phyloP scores from a whole-genome alignment of 306 rosid genomes.

The Purshia tridentata region DNA sequence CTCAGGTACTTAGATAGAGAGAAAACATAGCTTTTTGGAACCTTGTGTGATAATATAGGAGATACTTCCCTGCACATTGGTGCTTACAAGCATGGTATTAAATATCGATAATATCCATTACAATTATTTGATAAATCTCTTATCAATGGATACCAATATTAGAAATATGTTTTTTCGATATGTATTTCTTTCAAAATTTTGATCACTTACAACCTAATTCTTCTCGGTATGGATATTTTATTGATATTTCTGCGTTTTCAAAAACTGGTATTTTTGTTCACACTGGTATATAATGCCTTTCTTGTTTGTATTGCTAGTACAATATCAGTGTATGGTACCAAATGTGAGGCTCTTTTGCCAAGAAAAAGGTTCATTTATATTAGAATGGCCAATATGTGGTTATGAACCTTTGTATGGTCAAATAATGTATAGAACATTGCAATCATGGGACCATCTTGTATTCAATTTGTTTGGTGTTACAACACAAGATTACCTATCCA shows the following conservation, averaged over 20 bases:
- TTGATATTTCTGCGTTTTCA: background rate
- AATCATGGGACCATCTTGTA: background rate
- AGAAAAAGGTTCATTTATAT: background rate
- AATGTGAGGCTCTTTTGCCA: background rate
- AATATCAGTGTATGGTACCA: background rate
- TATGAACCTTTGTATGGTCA: too few relatives aligned
- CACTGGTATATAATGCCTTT: background rate
- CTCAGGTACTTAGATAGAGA: constrained; percentile 60
- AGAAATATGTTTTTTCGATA: too few relatives aligned
- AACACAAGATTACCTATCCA: background rate
- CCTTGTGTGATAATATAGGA: constrained; percentile 11
- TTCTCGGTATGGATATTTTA: background rate
- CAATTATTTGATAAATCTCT: background rate
- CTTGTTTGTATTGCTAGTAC: background rate
- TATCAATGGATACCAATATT: background rate
- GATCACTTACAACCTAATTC: too few relatives aligned
- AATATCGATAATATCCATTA: background rate
- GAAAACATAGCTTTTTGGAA: background rate
- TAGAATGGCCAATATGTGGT: background rate
- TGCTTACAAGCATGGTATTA: background rate
- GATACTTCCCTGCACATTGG: background rate
- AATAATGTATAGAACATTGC: background rate
- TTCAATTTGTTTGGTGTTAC: background rate
- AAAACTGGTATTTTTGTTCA: background rate
- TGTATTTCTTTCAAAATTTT: too few relatives aligned